phyloP scores from a whole-genome alignment of 2,329 filamentous ascomycete species.

The Exophiala alcalophila region DNA sequence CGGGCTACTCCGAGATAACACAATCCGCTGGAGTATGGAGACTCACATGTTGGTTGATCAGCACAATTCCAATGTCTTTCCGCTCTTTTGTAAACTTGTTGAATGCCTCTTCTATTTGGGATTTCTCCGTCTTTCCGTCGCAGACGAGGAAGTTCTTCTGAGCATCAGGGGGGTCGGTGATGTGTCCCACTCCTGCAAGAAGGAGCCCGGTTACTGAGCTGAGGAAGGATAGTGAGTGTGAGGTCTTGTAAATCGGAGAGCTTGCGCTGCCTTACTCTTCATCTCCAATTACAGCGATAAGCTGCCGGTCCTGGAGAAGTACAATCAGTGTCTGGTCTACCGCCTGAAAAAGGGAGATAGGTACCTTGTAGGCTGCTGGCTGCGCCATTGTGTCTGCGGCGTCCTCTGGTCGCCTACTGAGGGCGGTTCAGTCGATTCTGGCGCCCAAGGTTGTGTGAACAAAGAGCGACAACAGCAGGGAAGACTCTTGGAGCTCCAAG shows the following conservation, averaged over 20 bases:
- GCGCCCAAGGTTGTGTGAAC: too few relatives aligned
- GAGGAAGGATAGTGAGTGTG: slow-evolving; percentile 3
- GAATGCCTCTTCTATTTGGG: slow-evolving; percentile 85
- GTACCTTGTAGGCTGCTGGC: slow-evolving; percentile 56
- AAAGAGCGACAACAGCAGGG: too few relatives aligned
- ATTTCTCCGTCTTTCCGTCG: slow-evolving; percentile 85
- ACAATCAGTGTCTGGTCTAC: not conserved
- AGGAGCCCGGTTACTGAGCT: slow-evolving; percentile 96
- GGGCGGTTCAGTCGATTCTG: too few relatives aligned
- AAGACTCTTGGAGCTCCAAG: too few relatives aligned
- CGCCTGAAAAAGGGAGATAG: not conserved
- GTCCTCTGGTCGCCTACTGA: too few relatives aligned
- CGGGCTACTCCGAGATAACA: too few relatives aligned
- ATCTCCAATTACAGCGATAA: slow-evolving; percentile 95
- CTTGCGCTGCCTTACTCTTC: slow-evolving; percentile 57
- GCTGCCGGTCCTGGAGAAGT: slow-evolving; percentile 70
- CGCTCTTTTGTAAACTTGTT: slow-evolving; percentile 81
- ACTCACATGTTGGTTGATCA: slow-evolving; percentile 95
- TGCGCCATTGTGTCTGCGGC: slow-evolving; percentile 59
- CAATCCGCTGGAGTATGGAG: not conserved
- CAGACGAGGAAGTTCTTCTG: slow-evolving; percentile 99
- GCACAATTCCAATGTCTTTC: slow-evolving; percentile 93
- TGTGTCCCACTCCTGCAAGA: slow-evolving; percentile 93
- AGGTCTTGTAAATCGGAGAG: slow-evolving; percentile 4
- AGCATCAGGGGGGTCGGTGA: slow-evolving; percentile 79